Evolutionary conservation across 73 alveolate genomes (phyloP).

Genomic region (Tetrahymena thermophila): DNA sequence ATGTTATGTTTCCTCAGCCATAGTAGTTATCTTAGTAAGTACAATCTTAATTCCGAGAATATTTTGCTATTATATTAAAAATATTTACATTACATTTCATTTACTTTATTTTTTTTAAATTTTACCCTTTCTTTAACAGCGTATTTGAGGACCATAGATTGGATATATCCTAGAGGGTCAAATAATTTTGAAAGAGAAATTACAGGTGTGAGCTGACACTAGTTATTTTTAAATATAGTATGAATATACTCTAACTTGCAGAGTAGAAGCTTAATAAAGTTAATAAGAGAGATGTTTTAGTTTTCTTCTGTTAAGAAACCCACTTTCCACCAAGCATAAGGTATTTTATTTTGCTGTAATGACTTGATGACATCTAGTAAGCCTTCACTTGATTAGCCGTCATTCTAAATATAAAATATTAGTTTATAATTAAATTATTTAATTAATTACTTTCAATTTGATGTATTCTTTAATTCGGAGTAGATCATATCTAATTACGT

Average conservation of each 20-base stretch:
- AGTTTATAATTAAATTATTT: not conserved
- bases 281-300: not conserved
- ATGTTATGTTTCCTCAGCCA: not conserved
- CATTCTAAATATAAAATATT: not conserved
- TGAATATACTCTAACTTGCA: not conserved
- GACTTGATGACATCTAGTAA: not conserved
- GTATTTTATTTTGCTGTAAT: not conserved
- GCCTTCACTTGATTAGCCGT: not conserved
- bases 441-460: not conserved
- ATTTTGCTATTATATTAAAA: not conserved
- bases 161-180: not conserved
- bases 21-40: not conserved
- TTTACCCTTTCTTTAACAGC: not conserved
- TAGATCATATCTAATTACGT: not conserved
- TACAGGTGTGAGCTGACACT: not conserved
- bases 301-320: not conserved
- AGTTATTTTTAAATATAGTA: not conserved
- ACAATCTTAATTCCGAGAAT: not conserved
- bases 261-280: not conserved
- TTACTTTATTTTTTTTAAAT: not conserved
- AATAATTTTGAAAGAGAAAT: not conserved
- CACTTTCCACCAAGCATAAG: not conserved
- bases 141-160: not conserved
- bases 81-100: not conserved
- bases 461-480: not conserved